Percentiles rank a stretch among this genome's conserved stretches.
Conservation (phyloP, 2,329 filamentous ascomycete genomes). For the Colletotrichum ledebouriae region DNA sequence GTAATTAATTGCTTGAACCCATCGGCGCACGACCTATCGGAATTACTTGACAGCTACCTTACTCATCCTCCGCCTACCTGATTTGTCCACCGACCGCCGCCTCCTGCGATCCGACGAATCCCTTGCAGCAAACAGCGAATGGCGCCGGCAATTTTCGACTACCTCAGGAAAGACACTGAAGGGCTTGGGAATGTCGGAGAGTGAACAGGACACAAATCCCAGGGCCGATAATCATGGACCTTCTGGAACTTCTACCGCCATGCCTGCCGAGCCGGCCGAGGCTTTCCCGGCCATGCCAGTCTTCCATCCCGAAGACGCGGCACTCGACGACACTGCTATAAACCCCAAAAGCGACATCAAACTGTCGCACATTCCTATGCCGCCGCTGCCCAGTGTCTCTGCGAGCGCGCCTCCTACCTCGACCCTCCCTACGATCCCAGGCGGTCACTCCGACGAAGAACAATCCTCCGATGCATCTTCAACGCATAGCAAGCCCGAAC, state of each 20-base stretch:
- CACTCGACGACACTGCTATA: neutral
- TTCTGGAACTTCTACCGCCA: slow-evolving; percentile 5
- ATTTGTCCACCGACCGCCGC: neutral
- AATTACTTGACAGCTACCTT: neutral
- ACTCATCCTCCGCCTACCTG: neutral
- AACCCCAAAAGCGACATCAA: slow-evolving; percentile 32
- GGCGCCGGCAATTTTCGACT: slow-evolving; percentile 25
- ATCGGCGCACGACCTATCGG: slow-evolving; percentile 18
- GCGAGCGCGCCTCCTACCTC: slow-evolving; percentile 41
- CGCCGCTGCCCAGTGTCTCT: slow-evolving; percentile 31
- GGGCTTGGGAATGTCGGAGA: slow-evolving; percentile 39
- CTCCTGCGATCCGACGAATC: neutral
- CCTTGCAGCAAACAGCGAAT: slow-evolving; percentile 24
- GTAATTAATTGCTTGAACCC: slow-evolving; percentile 15
- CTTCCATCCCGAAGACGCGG: slow-evolving; percentile 20
- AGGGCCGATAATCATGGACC: slow-evolving; percentile 31
- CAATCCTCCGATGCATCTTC: slow-evolving; percentile 40
- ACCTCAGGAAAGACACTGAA: slow-evolving; percentile 28
- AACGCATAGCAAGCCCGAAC: slow-evolving; percentile 34
- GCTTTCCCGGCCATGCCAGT: slow-evolving; percentile 35
- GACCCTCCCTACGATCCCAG: slow-evolving; percentile 39
- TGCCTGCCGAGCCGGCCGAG: slow-evolving; percentile 30
- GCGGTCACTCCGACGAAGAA: slow-evolving; percentile 42
- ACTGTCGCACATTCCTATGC: slow-evolving; percentile 38
- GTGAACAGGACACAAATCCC: slow-evolving; percentile 15